Conservation (phyloP, 768 basidiomycete genomes). For the Podaxis rugospora region DNA sequence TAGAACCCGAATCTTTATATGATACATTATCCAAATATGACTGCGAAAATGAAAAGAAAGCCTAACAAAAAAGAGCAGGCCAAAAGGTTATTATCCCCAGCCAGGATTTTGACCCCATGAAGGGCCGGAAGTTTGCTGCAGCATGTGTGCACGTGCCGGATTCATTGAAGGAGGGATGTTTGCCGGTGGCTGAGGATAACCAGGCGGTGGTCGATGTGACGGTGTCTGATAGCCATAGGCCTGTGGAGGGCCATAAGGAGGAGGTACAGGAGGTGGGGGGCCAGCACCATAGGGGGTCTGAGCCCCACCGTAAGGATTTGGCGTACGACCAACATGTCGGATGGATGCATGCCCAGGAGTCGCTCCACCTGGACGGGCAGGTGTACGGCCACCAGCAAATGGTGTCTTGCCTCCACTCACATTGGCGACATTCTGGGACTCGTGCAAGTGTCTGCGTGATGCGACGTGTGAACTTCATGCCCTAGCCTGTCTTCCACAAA, state of each 20-base stretch:
- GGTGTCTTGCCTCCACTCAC: slow-evolving; percentile 73
- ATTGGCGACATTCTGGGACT: slow-evolving; percentile 59
- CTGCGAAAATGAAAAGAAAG: background rate
- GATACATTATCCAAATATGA: slow-evolving; percentile 3
- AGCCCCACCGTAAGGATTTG: slow-evolving; percentile 68
- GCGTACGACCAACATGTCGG: slow-evolving; percentile 69
- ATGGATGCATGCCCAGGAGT: slow-evolving; percentile 81
- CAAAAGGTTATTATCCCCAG: slow-evolving; percentile 17
- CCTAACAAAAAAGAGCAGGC: background rate
- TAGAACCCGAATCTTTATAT: slow-evolving; percentile 8
- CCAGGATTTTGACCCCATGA: slow-evolving; percentile 21
- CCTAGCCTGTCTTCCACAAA: background rate
- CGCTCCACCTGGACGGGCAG: slow-evolving; percentile 68
- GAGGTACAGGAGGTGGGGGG: slow-evolving; percentile 23
- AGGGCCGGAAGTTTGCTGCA: slow-evolving; percentile 36
- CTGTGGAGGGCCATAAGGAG: slow-evolving; percentile 20
- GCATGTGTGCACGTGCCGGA: slow-evolving; percentile 61
- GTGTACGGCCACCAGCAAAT: slow-evolving; percentile 72
- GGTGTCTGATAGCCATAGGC: slow-evolving; percentile 51
- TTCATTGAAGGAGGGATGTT: slow-evolving; percentile 55
- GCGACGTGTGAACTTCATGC: background rate
- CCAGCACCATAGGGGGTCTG: slow-evolving; percentile 38
- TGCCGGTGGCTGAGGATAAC: slow-evolving; percentile 30
- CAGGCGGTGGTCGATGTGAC: slow-evolving; percentile 32
- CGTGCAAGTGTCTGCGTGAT: slow-evolving; percentile 63